Evolutionary conservation across 352 stramenopile species (phyloP).

Genomic region (Elongisporangium prolatum): DNA sequence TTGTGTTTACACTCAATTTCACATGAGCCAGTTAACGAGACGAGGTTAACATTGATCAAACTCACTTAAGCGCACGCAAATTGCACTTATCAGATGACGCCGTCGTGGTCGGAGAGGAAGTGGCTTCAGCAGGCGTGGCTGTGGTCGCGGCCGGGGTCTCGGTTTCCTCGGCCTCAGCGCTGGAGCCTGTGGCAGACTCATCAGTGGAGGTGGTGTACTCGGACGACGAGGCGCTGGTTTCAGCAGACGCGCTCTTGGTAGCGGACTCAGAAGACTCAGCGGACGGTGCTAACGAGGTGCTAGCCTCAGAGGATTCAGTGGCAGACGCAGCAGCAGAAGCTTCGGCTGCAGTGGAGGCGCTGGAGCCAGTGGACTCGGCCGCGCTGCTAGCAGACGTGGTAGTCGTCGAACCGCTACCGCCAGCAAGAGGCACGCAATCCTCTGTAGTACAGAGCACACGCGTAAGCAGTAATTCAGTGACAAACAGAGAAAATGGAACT

Average conservation of each 20-base stretch:
- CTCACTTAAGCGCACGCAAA: not conserved
- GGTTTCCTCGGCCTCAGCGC: not conserved
- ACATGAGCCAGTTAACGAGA: not conserved
- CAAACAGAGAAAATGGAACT: conserved; percentile 1
- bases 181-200: not conserved
- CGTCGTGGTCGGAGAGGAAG: not conserved
- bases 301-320: conserved; percentile 2
- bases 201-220: not conserved
- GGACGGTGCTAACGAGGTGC: conserved; percentile 3
- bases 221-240: not conserved
- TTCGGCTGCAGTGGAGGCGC: not conserved
- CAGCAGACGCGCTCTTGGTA: conserved; percentile 3
- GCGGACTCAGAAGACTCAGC: not conserved
- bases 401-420: conserved; percentile 10
- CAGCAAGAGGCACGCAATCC: conserved; percentile 26
- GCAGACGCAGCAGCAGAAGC: not conserved
- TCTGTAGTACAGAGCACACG: conserved; percentile 6
- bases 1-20: not conserved
- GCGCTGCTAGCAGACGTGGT: conserved; percentile 7
- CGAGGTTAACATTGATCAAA: not conserved
- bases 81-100: not conserved
- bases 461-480: not conserved
- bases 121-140: not conserved
- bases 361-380: conserved; percentile 4
- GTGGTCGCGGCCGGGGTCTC: not conserved